Conservation (phyloP, 345 rosid genomes). For the Rhizophora apiculata region DNA sequence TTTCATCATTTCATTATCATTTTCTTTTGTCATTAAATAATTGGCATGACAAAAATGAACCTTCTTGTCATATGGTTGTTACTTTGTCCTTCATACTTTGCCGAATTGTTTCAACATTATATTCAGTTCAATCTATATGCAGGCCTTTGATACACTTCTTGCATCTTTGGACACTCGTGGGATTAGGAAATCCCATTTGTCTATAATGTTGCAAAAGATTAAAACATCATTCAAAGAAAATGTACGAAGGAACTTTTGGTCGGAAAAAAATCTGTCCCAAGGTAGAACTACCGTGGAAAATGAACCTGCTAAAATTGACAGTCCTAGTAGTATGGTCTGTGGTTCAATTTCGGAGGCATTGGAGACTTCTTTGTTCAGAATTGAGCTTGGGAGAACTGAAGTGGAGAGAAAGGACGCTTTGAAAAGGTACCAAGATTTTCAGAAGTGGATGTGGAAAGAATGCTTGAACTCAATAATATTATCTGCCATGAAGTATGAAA, state of each 20-base stretch:
- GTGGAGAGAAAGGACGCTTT: slow-evolving; percentile 57
- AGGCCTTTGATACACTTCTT: slow-evolving; percentile 88
- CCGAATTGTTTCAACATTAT: not conserved
- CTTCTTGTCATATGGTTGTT: not conserved
- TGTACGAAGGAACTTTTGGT: slow-evolving; percentile 34
- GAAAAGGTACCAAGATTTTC: slow-evolving; percentile 72
- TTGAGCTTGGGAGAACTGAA: slow-evolving; percentile 74
- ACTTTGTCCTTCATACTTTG: not conserved
- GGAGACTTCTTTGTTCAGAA: slow-evolving; percentile 54
- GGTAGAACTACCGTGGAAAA: slow-evolving; percentile 35
- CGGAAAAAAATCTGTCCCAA: slow-evolving; percentile 25
- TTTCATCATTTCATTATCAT: too few relatives aligned
- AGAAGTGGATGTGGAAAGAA: slow-evolving; percentile 81
- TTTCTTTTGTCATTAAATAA: too few relatives aligned
- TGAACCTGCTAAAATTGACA: slow-evolving; percentile 43
- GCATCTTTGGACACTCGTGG: slow-evolving; percentile 87
- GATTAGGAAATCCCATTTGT: slow-evolving; percentile 88
- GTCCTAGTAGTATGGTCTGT: slow-evolving; percentile 61
- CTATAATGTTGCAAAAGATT: slow-evolving; percentile 80
- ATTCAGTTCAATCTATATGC: slow-evolving; percentile 12
- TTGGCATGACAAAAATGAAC: not conserved
- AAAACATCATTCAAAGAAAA: slow-evolving; percentile 74
- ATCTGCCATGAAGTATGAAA: slow-evolving; percentile 54
- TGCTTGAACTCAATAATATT: slow-evolving; percentile 45
- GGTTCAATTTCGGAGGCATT: slow-evolving; percentile 44